phyloP scores from a whole-genome alignment of 371 early-diverging fungal species.

The Mortierella sp. region DNA sequence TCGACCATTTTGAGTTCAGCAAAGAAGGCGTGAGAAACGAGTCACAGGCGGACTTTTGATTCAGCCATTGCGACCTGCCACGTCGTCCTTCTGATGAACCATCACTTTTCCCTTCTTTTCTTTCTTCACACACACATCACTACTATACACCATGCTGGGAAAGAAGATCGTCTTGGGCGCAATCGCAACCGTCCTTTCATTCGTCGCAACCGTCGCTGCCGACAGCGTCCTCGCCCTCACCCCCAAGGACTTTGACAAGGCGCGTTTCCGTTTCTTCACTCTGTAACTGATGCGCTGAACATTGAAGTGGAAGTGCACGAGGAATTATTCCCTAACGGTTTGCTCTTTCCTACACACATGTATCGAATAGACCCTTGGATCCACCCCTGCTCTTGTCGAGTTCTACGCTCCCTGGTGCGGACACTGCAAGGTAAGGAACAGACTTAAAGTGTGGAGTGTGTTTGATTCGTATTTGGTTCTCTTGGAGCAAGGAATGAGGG shows the following conservation, averaged over 20 bases:
- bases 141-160: conserved; percentile 38
- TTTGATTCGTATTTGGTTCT: not conserved
- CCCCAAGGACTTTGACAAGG: conserved; percentile 53
- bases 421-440: conserved; percentile 82
- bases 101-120: conserved; percentile 3
- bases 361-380: conserved; percentile 39
- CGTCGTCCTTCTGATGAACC: not conserved
- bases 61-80: not conserved
- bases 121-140: not conserved
- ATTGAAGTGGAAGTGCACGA: not conserved
- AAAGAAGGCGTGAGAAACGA: not conserved
- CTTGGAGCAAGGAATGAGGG: not conserved
- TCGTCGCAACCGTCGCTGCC: conserved; percentile 42
- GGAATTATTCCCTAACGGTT: not conserved
- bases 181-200: conserved; percentile 43
- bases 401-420: conserved; percentile 98
- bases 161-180: conserved; percentile 53
- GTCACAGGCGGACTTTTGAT: not conserved
- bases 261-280: not conserved
- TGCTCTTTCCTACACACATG: not conserved
- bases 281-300: not conserved
- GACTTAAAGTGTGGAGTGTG: not conserved
- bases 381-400: conserved; percentile 73
- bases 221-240: conserved; percentile 50
- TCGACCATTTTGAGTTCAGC: not conserved